Conservation (phyloP, 2,329 filamentous ascomycete genomes). For the Aureobasidium vineae region DNA sequence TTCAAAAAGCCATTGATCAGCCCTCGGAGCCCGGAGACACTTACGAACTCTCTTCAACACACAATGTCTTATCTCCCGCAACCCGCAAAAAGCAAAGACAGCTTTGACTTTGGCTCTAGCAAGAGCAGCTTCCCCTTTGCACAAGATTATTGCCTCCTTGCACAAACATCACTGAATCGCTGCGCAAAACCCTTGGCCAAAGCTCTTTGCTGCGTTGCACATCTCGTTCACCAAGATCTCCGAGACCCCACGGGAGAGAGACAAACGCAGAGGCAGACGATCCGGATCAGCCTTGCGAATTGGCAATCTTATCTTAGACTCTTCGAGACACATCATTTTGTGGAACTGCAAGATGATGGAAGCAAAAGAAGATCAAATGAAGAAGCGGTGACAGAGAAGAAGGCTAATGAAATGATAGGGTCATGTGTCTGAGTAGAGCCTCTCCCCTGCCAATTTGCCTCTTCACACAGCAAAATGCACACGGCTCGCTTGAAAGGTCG, state of each 20-base stretch:
- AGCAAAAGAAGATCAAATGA: no score
- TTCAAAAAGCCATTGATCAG: neutral
- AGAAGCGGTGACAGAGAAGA: neutral
- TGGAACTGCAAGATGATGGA: no score
- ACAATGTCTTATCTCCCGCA: neutral
- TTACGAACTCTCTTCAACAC: neutral
- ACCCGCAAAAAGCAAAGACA: neutral
- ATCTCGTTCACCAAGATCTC: neutral
- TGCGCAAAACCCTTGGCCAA: constrained; percentile 3
- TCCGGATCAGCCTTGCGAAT: neutral
- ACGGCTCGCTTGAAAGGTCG: neutral
- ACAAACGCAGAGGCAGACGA: neutral
- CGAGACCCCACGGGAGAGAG: neutral
- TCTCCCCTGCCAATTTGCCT: neutral
- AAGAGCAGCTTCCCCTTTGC: no score
- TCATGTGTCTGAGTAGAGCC: no score
- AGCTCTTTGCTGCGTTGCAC: neutral
- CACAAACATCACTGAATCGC: neutral
- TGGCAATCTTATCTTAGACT: neutral
- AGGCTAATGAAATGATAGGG: neutral
- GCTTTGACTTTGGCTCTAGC: neutral
- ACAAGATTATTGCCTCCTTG: neutral
- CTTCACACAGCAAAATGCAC: neutral
- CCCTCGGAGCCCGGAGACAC: neutral
- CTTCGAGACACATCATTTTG: no score